Base-by-base conservation (phyloP, 1,139 yeast genomes). In the Saccharomyces hybrid region DNA sequence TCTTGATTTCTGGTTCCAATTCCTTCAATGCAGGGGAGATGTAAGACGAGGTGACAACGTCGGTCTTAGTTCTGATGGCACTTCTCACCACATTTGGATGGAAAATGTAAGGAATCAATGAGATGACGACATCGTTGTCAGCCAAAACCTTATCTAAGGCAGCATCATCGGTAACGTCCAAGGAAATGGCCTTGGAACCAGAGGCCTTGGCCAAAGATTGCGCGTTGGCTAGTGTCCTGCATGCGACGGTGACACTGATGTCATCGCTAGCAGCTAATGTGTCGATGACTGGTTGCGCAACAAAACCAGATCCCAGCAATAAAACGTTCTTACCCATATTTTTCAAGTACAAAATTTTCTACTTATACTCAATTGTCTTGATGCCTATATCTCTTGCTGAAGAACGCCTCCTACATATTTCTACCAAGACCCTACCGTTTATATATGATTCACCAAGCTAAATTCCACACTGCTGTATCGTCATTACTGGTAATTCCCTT, bases 231-330 rank as follows among this genome's bases (percentile, higher is more conserved):
- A 91, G 77, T 49, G 97, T 90, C 79, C 99, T 87, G 73, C 96
- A 90, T 54, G 95, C 96, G 63, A 93, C 98, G 48, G 98, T 93
- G 62, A 93, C 96, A 71, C 87, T 83, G 65, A 90, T 82, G 65
- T 81, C 89, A 57, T 84, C 81, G 61, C 93, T 85, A 60, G 81
- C 80, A 49, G 96, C 78, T 63, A 93, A 82, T 65, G 89, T 85
- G 71, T 93, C 98, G 58, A 93, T 96, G 55, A 97, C 93, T 69
- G 99, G 99, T 76, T 93, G 88, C 64, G 99, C 97, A 64, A 93
- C 99, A 68, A 93, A 93, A 63, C 99, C 99, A 50, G 98, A 90
- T 63, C 98, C 99, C 70, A 93, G 82, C 67, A 93, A 80, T 65
- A 93, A 83, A 62, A 91, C 96, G 73, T 73, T 73, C 57, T 68